phyloP scores from a whole-genome alignment of 75 land plant species.

The Gnetum montanum region DNA sequence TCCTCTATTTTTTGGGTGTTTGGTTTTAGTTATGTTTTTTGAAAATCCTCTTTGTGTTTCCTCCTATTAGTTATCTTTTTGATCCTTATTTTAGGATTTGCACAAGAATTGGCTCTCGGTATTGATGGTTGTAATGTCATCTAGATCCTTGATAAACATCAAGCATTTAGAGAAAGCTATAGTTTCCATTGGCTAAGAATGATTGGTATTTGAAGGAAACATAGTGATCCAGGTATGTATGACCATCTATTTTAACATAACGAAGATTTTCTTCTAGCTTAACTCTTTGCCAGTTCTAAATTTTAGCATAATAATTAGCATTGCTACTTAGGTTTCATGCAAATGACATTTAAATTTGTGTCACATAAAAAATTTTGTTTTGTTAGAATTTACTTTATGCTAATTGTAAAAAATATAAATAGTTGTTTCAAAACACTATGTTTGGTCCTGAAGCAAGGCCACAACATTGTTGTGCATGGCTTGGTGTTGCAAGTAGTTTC shows the following conservation, averaged over 20 bases:
- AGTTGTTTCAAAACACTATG: conserved; percentile 98
- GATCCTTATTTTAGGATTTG: conserved; percentile 62
- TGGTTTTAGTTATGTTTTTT: no score
- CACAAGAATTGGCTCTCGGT: conserved; percentile 82
- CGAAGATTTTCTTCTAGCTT: no score
- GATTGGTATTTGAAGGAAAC: conserved; percentile 89
- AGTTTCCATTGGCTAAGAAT: conserved; percentile 89
- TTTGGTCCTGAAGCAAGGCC: conserved; percentile 99
- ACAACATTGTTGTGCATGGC: conserved; percentile 98
- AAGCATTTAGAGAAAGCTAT: conserved; percentile 94
- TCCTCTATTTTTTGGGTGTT: no score
- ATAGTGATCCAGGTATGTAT: conserved; percentile 95
- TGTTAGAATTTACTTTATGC: conserved; percentile 88
- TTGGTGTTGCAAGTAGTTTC: conserved; percentile 83
- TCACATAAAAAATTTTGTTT: conserved; percentile 76
- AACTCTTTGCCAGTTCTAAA: no score
- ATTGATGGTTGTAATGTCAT: conserved; percentile 84
- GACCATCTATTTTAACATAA: no score
- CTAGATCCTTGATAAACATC: conserved; percentile 79
- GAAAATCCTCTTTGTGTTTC: no score
- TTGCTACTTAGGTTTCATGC: no score
- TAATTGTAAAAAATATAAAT: no score
- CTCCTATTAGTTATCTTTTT: no score
- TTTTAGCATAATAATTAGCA: no score
- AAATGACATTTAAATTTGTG: conserved; percentile 82